Base-by-base conservation (phyloP, 169 alveolate species). In the Eimeria falciformis region DNA sequence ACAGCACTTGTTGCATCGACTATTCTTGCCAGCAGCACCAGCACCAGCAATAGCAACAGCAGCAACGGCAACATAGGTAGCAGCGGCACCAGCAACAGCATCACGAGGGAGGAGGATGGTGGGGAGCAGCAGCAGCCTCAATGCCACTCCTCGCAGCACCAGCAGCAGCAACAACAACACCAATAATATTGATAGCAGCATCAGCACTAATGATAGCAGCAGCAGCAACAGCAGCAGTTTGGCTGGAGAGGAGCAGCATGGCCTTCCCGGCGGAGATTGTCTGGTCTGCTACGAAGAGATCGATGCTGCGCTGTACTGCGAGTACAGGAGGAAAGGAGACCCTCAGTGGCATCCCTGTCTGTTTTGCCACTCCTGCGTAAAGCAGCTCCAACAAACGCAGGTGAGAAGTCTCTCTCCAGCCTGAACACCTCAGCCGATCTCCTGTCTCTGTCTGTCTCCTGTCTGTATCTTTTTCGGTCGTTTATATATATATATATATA, bases 341-440 rank as follows among this genome's bases (percentile, higher is more conserved):
- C 6, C 2, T n/a, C 40, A n/a, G 47, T 68, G 79, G 79, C 50
- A 68, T n/a, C 79, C 79, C 46, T 7, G 33, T 1, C 11, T 6
- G 18, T 68, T 68, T n/a, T 68, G 79, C 47, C 29, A 33, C 50
- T 23, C 43, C 79, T 68, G 79, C 21, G 23, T 68, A 11, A 43
- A 68, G 47, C 79, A 68, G 23, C 79, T 68, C 29, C 79, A 27
- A 23, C 43, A 68, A 33, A 33, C 43, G 29, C 79, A 68, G 46
- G 79, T 68, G 17, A 68, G 47, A 14, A 0, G 73, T 9, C 62
- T 50, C 18, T 21, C 62, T 50, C 62, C 62, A 12, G 62, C 62
- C 62, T n/a, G n/a, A n/a, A n/a, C n/a, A n/a, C n/a, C n/a, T n/a
- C n/a, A n/a, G n/a, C n/a, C n/a, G n/a, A n/a, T n/a, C n/a, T n/a